Conservation (phyloP, 2,329 filamentous ascomycete genomes). For the Apiospora malaysiana region DNA sequence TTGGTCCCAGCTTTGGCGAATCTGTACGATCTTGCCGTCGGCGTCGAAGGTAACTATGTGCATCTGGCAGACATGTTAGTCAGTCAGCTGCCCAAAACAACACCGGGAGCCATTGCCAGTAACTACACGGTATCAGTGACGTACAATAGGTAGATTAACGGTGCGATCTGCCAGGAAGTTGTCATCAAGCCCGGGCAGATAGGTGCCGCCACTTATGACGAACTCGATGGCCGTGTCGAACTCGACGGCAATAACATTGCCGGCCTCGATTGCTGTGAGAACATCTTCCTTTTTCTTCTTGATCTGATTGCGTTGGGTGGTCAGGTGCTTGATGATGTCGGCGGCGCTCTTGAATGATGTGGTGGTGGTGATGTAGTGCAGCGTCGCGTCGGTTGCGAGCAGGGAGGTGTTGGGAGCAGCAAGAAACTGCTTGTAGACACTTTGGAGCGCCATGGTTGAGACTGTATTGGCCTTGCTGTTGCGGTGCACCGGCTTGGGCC, state of each 20-base stretch:
- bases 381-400: slow-evolving; percentile 68
- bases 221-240: slow-evolving; percentile 86
- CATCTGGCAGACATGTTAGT: slow-evolving; percentile 56
- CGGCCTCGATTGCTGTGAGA: slow-evolving; percentile 74
- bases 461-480: background rate
- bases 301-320: slow-evolving; percentile 72
- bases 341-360: slow-evolving; percentile 73
- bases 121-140: slow-evolving; percentile 41
- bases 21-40: slow-evolving; percentile 79
- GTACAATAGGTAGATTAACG: slow-evolving; percentile 81
- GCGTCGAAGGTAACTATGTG: slow-evolving; percentile 88
- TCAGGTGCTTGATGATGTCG: slow-evolving; percentile 84
- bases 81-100: background rate
- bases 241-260: slow-evolving; percentile 74
- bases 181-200: slow-evolving; percentile 88
- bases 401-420: slow-evolving; percentile 67
- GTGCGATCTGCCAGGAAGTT: slow-evolving; percentile 88
- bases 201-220: slow-evolving; percentile 78
- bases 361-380: slow-evolving; percentile 91
- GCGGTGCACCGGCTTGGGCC: background rate
- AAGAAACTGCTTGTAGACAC: slow-evolving; percentile 75
- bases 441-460: slow-evolving; percentile 54
- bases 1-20: slow-evolving; percentile 95
- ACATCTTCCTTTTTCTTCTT: slow-evolving; percentile 84
- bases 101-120: background rate